phyloP scores from a whole-genome alignment of 345 rosid genomes.

The Euclidium syriacum region DNA sequence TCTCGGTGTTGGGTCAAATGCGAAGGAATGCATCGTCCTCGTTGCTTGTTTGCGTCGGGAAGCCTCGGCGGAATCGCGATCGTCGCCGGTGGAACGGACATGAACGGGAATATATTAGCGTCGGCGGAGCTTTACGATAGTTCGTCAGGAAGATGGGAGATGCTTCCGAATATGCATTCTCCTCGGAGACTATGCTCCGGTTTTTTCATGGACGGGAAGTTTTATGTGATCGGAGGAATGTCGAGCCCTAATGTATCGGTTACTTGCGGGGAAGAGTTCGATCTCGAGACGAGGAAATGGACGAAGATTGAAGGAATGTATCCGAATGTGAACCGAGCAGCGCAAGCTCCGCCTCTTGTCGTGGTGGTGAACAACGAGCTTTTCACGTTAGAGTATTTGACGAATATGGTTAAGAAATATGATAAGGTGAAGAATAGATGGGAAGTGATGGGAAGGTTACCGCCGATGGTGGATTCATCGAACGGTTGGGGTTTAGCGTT shows the following conservation, averaged over 20 bases:
- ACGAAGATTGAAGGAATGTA: constrained; percentile 68
- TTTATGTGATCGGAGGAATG: constrained; percentile 79
- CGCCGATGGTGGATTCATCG: constrained; percentile 65
- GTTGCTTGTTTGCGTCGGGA: constrained; percentile 78
- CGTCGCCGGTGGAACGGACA: constrained; percentile 73
- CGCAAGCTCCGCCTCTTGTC: constrained; percentile 85
- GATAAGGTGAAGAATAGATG: constrained; percentile 56
- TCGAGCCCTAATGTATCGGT: constrained; percentile 52
- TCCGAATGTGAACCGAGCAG: constrained; percentile 66
- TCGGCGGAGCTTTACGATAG: constrained; percentile 74
- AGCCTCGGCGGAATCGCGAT: constrained; percentile 60
- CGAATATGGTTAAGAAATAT: constrained; percentile 77
- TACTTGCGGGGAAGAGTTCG: constrained; percentile 68
- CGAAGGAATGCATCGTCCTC: constrained; percentile 61
- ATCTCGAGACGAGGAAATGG: constrained; percentile 61
- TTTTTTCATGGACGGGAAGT: constrained; percentile 77
- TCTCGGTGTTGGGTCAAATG: constrained; percentile 57
- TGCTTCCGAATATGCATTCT: constrained; percentile 59
- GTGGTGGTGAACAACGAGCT: constrained; percentile 71
- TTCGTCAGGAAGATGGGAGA: constrained; percentile 59
- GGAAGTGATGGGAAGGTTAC: constrained; percentile 76
- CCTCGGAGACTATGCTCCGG: constrained; percentile 76
- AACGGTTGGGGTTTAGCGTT: constrained; percentile 90
- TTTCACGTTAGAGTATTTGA: constrained; percentile 59
- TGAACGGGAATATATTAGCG: constrained; percentile 47